Percentiles rank a stretch among this genome's conserved stretches.
Conservation (phyloP, 2,329 filamentous ascomycete species). For the Hyphodiscus sp. region DNA sequence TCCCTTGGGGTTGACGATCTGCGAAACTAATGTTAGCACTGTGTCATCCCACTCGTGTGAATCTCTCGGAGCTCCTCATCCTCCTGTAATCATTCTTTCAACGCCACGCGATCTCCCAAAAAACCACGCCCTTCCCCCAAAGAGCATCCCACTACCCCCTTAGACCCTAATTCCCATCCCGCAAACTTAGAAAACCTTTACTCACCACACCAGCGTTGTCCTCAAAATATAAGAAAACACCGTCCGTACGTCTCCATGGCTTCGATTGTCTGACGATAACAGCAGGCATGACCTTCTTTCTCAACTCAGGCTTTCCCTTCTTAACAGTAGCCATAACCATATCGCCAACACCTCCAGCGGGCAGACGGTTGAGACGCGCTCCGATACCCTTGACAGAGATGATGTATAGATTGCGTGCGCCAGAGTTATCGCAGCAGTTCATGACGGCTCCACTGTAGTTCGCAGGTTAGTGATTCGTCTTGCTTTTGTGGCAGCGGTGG, state of each 20-base stretch:
- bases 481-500: background rate
- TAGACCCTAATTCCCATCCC: background rate
- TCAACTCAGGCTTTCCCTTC: slow-evolving; percentile 99
- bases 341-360: slow-evolving; percentile 95
- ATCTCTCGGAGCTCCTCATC: slow-evolving; percentile 1
- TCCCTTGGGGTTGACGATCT: slow-evolving; percentile 99
- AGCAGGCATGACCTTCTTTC: slow-evolving; percentile 99
- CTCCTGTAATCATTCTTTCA: background rate
- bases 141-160: background rate
- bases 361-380: slow-evolving; percentile 94
- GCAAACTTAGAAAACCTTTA: slow-evolving; percentile 30
- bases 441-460: slow-evolving; percentile 83
- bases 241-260: slow-evolving; percentile 98
- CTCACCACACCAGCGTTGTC: slow-evolving; percentile 98
- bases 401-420: slow-evolving; percentile 98
- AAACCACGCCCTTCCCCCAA: background rate
- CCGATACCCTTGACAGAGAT: slow-evolving; percentile 99
- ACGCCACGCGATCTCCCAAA: background rate
- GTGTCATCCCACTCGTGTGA: background rate
- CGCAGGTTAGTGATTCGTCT: slow-evolving; percentile 1
- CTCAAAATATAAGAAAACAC: slow-evolving; percentile 99
- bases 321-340: slow-evolving; percentile 99
- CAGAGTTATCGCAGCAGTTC: slow-evolving; percentile 99
- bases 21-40: slow-evolving; percentile 32
- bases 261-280: slow-evolving; percentile 98